phyloP scores from a whole-genome alignment of 2,329 filamentous ascomycete species.

The Fonsecaea erecta region DNA sequence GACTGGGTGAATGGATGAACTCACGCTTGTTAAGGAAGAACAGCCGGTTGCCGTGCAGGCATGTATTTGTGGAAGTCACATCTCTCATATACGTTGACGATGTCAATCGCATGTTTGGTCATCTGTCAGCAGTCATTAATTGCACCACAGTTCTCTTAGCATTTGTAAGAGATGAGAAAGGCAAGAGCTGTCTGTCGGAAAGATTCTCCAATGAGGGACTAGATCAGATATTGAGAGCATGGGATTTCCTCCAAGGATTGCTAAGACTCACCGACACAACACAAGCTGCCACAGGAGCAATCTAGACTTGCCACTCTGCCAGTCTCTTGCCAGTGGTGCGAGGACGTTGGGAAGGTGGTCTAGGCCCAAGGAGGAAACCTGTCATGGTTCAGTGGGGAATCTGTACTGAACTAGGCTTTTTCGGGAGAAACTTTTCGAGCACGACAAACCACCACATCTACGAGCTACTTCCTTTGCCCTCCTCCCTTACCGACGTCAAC shows the following conservation, averaged over 20 bases:
- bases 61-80: neutral
- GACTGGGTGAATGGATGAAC: too few species aligned
- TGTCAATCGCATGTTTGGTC: neutral
- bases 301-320: too few species aligned
- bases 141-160: neutral
- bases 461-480: too few species aligned
- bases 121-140: neutral
- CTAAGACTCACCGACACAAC: neutral
- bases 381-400: neutral
- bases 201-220: neutral
- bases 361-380: neutral
- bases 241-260: neutral
- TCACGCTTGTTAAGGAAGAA: too few species aligned
- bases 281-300: too few species aligned
- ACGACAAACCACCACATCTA: too few species aligned
- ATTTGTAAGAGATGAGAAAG: constrained; percentile 8
- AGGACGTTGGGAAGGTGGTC: neutral
- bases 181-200: neutral
- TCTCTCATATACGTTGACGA: neutral
- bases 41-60: too few species aligned
- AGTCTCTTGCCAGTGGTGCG: neutral
- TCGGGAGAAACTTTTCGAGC: neutral
- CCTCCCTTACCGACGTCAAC: neutral
- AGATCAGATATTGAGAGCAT: neutral
- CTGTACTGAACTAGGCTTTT: neutral